Base-by-base conservation (phyloP, 768 basidiomycete genomes). In the Hericium coralloides region DNA sequence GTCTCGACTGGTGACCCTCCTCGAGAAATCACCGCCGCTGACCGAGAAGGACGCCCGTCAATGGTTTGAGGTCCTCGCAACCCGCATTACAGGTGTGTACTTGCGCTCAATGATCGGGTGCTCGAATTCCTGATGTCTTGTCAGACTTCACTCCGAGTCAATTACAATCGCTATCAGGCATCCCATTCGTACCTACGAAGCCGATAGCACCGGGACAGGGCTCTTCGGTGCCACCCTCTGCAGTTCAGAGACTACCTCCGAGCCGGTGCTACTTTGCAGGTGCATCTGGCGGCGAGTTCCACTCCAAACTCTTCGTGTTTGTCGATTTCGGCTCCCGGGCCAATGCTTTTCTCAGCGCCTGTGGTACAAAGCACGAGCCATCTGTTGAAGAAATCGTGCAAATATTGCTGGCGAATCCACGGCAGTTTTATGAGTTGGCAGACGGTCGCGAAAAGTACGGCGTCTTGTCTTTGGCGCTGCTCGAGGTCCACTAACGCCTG, bases 311-410 rank as follows among this genome's bases (percentile, higher is more conserved):
- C 1, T 97, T 98, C 65, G 78, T 81, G 37, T 97, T 94, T 63
- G 83, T 98, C 52, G 85, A 95, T 67, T 97, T 95, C 66, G 95
- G 94, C 2, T 66, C 77, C 1, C 73, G 76, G 4, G 95, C 88
- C 23, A 95, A 94, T 62, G 75, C 79, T 3, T 98, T 99, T 71
- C 74, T 99, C 48, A 80, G 78, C 54, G 85, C 89, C 3, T 92
- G 92, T 63, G 95, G 97, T 12, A 90, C 94, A 15, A 87, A 84
- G 65, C 84, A 80, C 45, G 90, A 93, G 65, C 95, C 95, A 4
- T 92, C 83, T 48, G 81, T 93, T 4, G 84, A 91, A 56, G 92
- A 94, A 69, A 77, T 93, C 45, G 85, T 84, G 0, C 76, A 78
- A 53, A 85, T 83, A 54, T 69, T 93, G 45, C 69, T 95, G 20